Evolutionary conservation across 2,329 filamentous ascomycete species (phyloP), one percentile per base, ranked within the genome.

Genomic region (Phialocephala sp.): DNA sequence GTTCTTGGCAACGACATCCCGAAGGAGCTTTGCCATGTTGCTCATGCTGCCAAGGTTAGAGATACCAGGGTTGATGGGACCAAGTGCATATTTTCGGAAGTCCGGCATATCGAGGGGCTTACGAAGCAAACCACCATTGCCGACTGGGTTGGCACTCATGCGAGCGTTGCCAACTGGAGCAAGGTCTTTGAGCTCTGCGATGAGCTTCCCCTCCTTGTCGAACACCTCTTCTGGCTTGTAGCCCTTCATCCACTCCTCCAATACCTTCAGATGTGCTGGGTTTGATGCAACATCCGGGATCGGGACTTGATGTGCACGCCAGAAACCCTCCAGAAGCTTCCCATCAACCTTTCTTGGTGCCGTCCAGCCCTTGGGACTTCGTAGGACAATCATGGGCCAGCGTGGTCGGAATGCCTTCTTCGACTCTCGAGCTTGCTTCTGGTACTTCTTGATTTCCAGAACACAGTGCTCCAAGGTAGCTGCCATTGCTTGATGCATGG

Each of bases 401-500:
- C 81, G 83, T 18, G 91, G 90, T 43, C 91, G 85, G 79, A 89
- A 87, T 2, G 89, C 84, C 74, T 90, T 89, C 68, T 88, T 87
- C 0, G 87, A 87, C 2, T 90, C 87, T 54, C 91, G 87, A 24
- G 90, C 89, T 75, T 92, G 79, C 77, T 91, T 90, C 77, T 93
- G 91, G 73, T 86, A 87, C 66, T 83, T 82, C 63, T 80, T 82
- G 74, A 94, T 94, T 74, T 93, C 88, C 18, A 82, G 77, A 20
- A 94, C 86, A 73, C 89, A 92, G 70, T 87, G 84, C 76, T 94
- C 91, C 35, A 94, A 79, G 0, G 91, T 93, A 52, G 86, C 85
- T 14, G 91, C 90, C 91, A 93, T 93, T 64, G 90, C 91, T 77
- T 93, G 91, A 74, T 93, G 90, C 91, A 94, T 93, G 55, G 84